Evolutionary conservation across 306 rosid genomes (phyloP).

Genomic region (Cucurbita maxima): DNA sequence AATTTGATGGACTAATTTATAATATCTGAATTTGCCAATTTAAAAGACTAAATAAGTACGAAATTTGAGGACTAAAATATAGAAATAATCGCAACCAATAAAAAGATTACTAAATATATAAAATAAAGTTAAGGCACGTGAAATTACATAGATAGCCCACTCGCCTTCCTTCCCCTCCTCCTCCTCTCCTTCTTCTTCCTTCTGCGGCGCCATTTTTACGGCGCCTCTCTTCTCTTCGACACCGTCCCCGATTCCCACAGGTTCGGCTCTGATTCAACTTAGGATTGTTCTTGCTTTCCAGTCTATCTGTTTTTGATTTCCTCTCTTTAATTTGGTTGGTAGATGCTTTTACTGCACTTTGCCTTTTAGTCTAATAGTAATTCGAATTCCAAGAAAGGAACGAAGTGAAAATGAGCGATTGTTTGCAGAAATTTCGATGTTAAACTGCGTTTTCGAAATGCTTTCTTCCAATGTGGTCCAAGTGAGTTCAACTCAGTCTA

Average conservation of each 20-base stretch:
- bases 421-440: conserved; percentile 1
- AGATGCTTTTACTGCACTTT: conserved; percentile 1
- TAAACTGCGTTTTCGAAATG: conserved; percentile 6
- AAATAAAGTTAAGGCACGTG: background rate
- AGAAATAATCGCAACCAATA: background rate
- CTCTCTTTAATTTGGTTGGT: background rate
- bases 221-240: conserved; percentile 1
- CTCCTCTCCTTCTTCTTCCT: background rate
- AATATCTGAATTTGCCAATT: background rate
- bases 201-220: conserved; percentile 15
- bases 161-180: conserved; percentile 3
- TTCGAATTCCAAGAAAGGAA: background rate
- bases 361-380: background rate
- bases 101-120: background rate
- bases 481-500: conserved; percentile 1
- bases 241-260: conserved; percentile 4
- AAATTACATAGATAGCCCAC: conserved; percentile 10
- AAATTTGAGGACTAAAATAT: background rate
- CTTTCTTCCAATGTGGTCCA: conserved; percentile 10
- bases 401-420: conserved; percentile 2
- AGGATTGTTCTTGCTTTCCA: background rate
- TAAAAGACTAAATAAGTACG: no score
- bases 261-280: background rate
- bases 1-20: background rate
- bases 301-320: background rate